Conservation (phyloP, 2,329 filamentous ascomycete genomes). For the Bipolaris gigantea region DNA sequence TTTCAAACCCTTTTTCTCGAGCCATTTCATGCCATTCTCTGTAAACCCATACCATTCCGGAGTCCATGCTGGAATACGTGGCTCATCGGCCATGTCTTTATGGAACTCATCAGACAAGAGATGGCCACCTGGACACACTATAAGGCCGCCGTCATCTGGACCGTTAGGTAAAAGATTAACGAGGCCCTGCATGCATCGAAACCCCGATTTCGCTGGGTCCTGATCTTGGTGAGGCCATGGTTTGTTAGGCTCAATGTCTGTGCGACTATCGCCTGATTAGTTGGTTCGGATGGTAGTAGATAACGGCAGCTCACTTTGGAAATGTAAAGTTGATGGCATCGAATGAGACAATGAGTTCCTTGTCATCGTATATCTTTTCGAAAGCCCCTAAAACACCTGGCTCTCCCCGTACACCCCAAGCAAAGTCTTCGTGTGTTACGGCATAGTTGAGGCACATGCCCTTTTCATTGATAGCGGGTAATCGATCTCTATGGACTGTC, state of each 20-base stretch:
- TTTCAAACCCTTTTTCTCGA: conserved; percentile 45
- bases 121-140: conserved; percentile 41
- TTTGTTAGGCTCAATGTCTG: conserved; percentile 27
- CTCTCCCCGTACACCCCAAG: conserved; percentile 47
- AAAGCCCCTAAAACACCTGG: conserved; percentile 40
- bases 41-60: conserved; percentile 43
- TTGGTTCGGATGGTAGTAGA: background rate
- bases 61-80: conserved; percentile 36
- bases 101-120: conserved; percentile 39
- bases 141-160: conserved; percentile 45
- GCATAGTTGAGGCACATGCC: conserved; percentile 37
- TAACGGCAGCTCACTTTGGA: background rate
- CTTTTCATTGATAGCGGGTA: conserved; percentile 26
- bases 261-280: conserved; percentile 21
- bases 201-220: conserved; percentile 45
- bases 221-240: conserved; percentile 44
- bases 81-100: conserved; percentile 28
- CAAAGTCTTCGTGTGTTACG: conserved; percentile 47
- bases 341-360: conserved; percentile 47
- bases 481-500: conserved; percentile 23
- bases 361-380: conserved; percentile 38
- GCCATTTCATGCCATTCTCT: conserved; percentile 46
- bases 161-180: conserved; percentile 50
- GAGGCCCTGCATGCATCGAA: conserved; percentile 57
- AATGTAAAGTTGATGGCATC: conserved; percentile 46